phyloP scores from a whole-genome alignment of 768 basidiomycete genomes.

The Termitomyces sp. region DNA sequence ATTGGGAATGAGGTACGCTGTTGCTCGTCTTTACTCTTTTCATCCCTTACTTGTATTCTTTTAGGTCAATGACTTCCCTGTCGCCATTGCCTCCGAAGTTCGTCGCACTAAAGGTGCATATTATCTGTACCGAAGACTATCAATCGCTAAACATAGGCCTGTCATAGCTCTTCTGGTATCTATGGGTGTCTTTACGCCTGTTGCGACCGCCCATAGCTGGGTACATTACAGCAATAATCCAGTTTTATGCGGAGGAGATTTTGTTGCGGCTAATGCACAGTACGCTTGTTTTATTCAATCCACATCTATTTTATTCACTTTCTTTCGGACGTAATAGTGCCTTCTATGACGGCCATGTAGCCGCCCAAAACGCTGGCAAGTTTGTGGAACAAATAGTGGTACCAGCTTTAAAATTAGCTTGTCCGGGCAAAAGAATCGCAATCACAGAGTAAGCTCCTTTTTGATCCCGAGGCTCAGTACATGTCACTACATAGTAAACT shows the following conservation, averaged over 20 bases:
- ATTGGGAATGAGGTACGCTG: constrained; percentile 27
- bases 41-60: neutral
- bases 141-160: neutral
- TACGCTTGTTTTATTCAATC: constrained; percentile 10
- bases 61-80: constrained; percentile 20
- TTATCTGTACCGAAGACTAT: too few relatives aligned
- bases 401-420: constrained; percentile 8
- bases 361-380: constrained; percentile 8
- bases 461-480: neutral
- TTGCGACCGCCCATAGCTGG: constrained; percentile 34
- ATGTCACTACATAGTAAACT: neutral
- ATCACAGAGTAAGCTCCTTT: constrained; percentile 11
- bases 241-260: constrained; percentile 26
- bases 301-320: neutral
- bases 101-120: constrained; percentile 24
- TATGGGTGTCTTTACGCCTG: constrained; percentile 25
- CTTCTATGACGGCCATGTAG: constrained; percentile 10
- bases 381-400: constrained; percentile 8
- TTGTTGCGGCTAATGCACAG: constrained; percentile 37
- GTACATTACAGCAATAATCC: constrained; percentile 24
- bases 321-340: neutral
- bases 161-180: constrained; percentile 21
- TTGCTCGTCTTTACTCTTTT: neutral
- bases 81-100: constrained; percentile 28
- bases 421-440: constrained; percentile 12